A percentile compares a stretch with the other conserved stretches of the same genome.
Conservation (phyloP, 2,329 filamentous ascomycete genomes). For the Canariomyces notabilis region DNA sequence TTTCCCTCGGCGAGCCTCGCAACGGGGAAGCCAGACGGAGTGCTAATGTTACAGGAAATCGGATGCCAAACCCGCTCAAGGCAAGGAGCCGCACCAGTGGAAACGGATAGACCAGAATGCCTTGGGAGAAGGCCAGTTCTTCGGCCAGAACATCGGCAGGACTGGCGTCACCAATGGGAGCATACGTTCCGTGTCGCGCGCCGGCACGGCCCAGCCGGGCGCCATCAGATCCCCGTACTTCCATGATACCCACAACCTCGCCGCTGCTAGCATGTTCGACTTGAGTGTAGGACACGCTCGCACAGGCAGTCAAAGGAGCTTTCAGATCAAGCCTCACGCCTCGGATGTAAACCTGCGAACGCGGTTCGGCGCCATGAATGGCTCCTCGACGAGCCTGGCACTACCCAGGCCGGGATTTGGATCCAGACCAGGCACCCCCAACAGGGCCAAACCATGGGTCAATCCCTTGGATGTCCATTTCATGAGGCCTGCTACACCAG, state of each 20-base stretch:
- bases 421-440: conserved; percentile 32
- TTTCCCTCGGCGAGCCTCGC: neutral
- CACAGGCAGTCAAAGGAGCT: conserved; percentile 19
- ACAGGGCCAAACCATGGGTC: conserved; percentile 37
- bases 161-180: conserved; percentile 31
- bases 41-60: conserved; percentile 28
- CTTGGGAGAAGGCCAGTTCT: conserved; percentile 34
- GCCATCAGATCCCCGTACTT: conserved; percentile 25
- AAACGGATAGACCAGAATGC: conserved; percentile 33
- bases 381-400: conserved; percentile 26
- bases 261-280: conserved; percentile 43
- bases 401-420: conserved; percentile 29
- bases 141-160: conserved; percentile 33
- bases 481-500: conserved; percentile 26
- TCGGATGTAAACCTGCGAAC: conserved; percentile 38
- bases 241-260: conserved; percentile 34
- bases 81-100: conserved; percentile 24
- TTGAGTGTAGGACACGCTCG: conserved; percentile 27
- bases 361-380: conserved; percentile 32
- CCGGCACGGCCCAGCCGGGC: conserved; percentile 38
- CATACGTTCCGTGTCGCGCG: conserved; percentile 31
- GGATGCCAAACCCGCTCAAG: conserved; percentile 15
- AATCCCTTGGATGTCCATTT: conserved; percentile 47
- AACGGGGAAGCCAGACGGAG: conserved; percentile 11
- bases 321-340: conserved; percentile 30